Evolutionary conservation across 2,329 filamentous ascomycete genomes (phyloP).

Genomic region (Trichoderma simmonsii): DNA sequence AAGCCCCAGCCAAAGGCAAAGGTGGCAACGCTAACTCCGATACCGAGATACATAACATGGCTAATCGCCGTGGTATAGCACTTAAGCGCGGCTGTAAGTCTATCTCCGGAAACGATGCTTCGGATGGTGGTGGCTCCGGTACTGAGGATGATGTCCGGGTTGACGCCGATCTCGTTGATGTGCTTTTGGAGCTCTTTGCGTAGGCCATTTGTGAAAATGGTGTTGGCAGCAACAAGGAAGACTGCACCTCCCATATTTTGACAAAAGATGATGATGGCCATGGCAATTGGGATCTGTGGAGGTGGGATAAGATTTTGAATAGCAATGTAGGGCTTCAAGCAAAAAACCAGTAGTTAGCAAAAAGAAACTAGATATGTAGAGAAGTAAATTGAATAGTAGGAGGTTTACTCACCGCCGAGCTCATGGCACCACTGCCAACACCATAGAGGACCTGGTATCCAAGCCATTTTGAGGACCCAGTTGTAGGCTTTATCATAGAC

Average conservation of each 20-base stretch:
- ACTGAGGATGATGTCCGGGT: not conserved
- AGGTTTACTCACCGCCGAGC: slow-evolving; percentile 32
- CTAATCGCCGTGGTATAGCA: not conserved
- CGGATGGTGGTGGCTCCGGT: not conserved
- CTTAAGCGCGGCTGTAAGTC: not conserved
- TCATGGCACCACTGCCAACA: slow-evolving; percentile 42
- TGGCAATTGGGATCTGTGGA: slow-evolving; percentile 44
- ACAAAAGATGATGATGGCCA: slow-evolving; percentile 44
- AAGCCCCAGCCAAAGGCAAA: not conserved
- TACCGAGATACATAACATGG: not conserved
- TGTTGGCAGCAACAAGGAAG: slow-evolving; percentile 39
- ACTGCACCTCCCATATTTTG: slow-evolving; percentile 44
- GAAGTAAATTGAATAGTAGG: too few relatives aligned
- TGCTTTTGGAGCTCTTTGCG: not conserved
- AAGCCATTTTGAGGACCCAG: slow-evolving; percentile 26
- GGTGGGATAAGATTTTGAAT: slow-evolving; percentile 41
- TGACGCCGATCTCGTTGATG: not conserved
- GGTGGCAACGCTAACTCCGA: not conserved
- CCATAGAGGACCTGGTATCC: slow-evolving; percentile 40
- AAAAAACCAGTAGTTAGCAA: not conserved
- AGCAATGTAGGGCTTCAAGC: not conserved
- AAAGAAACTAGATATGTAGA: not conserved
- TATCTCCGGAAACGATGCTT: not conserved
- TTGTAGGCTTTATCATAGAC: slow-evolving; percentile 33
- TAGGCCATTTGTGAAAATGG: not conserved